Evolutionary conservation across 2,329 filamentous ascomycete genomes (phyloP).

Genomic region (Aspergillus puulaauensis): DNA sequence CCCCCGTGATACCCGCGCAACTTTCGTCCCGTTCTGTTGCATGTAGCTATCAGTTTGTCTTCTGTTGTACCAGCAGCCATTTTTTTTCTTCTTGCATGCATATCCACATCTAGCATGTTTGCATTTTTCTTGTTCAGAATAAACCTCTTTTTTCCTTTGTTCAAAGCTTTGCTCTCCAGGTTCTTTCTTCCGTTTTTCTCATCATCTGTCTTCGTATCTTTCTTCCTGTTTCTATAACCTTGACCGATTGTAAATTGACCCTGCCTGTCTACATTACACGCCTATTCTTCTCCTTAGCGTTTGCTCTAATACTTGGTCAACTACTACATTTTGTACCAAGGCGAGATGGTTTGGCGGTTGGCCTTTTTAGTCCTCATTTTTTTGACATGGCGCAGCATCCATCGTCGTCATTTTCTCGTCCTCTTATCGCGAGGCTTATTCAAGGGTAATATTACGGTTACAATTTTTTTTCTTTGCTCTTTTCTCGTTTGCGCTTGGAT

Average conservation of each 20-base stretch:
- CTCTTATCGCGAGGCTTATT: constrained; percentile 6
- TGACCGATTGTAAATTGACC: constrained; percentile 13
- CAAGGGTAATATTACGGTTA: constrained; percentile 19
- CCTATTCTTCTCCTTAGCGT: constrained; percentile 7
- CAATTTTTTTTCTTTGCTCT: not conserved
- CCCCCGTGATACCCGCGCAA: constrained; percentile 40
- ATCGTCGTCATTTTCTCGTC: not conserved
- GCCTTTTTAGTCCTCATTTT: not conserved
- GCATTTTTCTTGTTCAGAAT: constrained; percentile 22
- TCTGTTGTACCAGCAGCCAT: constrained; percentile 26
- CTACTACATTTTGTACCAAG: constrained; percentile 2
- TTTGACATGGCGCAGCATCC: not conserved
- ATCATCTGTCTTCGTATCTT: constrained; percentile 5
- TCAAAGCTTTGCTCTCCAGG: constrained; percentile 14
- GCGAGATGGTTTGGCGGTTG: not conserved
- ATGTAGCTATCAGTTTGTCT: constrained; percentile 37
- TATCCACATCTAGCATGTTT: constrained; percentile 37
- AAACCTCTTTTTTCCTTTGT: constrained; percentile 26
- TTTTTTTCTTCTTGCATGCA: constrained; percentile 25
- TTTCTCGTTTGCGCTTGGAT: not conserved
- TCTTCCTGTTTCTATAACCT: constrained; percentile 11
- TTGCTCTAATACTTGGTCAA: constrained; percentile 2
- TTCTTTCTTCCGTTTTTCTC: constrained; percentile 12
- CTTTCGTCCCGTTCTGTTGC: constrained; percentile 32
- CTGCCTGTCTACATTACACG: not conserved